Evolutionary conservation across 768 basidiomycete species (phyloP).

Genomic region (Hebeloma cylindrosporum): DNA sequence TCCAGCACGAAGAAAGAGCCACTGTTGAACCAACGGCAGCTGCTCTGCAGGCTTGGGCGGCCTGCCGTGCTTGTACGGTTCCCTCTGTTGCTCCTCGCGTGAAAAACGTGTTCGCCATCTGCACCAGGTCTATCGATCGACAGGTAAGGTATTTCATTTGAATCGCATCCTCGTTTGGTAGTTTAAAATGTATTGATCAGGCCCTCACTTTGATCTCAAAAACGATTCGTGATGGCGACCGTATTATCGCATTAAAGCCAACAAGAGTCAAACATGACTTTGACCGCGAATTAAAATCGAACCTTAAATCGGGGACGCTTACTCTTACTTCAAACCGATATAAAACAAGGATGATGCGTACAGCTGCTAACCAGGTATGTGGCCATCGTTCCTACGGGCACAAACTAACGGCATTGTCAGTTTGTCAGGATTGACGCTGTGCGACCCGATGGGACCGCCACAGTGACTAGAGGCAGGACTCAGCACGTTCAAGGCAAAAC

Average conservation of each 20-base stretch:
- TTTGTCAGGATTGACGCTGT: neutral
- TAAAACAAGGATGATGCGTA: slow-evolving; percentile 39
- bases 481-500: too few relatives aligned
- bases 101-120: slow-evolving; percentile 19
- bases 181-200: slow-evolving; percentile 1
- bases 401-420: neutral
- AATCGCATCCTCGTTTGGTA: slow-evolving; percentile 1
- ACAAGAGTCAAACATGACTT: slow-evolving; percentile 47
- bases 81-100: slow-evolving; percentile 17
- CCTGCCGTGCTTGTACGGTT: slow-evolving; percentile 35
- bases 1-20: slow-evolving; percentile 30
- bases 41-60: slow-evolving; percentile 47
- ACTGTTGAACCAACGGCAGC: slow-evolving; percentile 17
- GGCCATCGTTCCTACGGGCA: too few relatives aligned
- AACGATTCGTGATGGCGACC: slow-evolving; percentile 38
- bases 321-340: slow-evolving; percentile 40
- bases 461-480: neutral
- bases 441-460: neutral
- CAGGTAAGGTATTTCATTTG: slow-evolving; percentile 22
- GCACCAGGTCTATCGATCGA: slow-evolving; percentile 23
- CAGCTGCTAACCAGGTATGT: slow-evolving; percentile 28
- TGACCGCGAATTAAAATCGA: slow-evolving; percentile 23
- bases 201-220: slow-evolving; percentile 40
- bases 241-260: slow-evolving; percentile 44
- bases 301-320: slow-evolving; percentile 28